Evolutionary conservation across 2,329 filamentous ascomycete species (phyloP).

Genomic region (Botryotinia convoluta): DNA sequence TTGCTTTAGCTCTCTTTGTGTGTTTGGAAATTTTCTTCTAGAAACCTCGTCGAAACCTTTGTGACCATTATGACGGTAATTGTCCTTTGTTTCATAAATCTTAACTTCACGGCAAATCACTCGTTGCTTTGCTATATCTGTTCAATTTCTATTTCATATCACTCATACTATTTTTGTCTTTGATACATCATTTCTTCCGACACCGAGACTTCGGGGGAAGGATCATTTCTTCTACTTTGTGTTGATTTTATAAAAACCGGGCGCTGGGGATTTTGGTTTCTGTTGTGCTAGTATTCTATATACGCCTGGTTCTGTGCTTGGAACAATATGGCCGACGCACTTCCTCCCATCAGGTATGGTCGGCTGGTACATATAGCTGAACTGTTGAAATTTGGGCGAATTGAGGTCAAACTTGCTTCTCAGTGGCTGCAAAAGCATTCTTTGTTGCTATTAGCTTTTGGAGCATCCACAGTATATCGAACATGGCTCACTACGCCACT

Average conservation of each 20-base stretch:
- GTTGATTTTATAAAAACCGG: background rate
- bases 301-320: background rate
- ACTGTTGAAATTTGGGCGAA: background rate
- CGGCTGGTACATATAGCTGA: too few species aligned
- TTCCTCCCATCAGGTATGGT: background rate
- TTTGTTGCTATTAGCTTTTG: background rate
- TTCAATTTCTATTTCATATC: background rate
- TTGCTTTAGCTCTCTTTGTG: slow-evolving; percentile 8
- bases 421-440: background rate
- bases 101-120: background rate
- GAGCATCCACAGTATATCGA: background rate
- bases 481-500: background rate
- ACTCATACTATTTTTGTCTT: background rate
- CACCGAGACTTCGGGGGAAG: background rate
- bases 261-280: background rate
- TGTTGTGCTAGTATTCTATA: background rate
- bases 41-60: slow-evolving; percentile 7
- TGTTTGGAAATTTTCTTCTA: background rate
- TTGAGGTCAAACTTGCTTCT: background rate
- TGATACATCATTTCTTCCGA: too few species aligned
- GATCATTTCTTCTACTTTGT: background rate
- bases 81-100: background rate
- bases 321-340: background rate
- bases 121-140: background rate
- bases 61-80: background rate